A percentile compares a stretch with the other conserved stretches of the same genome.
phyloP scores from a whole-genome alignment of 768 basidiomycete genomes.

The Lactifluus piperatus region DNA sequence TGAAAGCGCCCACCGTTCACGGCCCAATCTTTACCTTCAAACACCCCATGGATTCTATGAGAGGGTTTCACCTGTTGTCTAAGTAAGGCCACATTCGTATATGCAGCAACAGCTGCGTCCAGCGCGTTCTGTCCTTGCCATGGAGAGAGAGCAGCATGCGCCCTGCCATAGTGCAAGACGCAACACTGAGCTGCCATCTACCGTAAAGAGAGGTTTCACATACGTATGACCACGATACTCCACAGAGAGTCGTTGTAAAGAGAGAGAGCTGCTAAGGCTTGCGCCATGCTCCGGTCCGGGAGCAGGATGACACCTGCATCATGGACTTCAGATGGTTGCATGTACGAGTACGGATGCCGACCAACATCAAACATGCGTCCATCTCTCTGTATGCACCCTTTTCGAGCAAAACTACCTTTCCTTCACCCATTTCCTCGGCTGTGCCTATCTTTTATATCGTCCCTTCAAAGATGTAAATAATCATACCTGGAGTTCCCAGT shows the following conservation, averaged over 20 bases:
- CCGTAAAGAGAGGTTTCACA: constrained; percentile 13
- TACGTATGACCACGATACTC: constrained; percentile 73
- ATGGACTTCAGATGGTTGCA: neutral
- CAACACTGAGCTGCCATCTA: neutral
- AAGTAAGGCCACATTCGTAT: constrained; percentile 68
- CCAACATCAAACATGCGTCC: constrained; percentile 69
- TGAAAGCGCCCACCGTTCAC: constrained; percentile 45
- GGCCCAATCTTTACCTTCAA: constrained; percentile 68
- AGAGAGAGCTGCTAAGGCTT: constrained; percentile 55
- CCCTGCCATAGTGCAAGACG: no score
- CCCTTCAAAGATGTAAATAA: neutral
- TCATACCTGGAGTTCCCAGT: constrained; percentile 67
- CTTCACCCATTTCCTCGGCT: constrained; percentile 76
- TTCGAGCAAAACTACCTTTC: constrained; percentile 63
- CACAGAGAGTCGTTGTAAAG: constrained; percentile 48
- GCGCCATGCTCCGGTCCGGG: constrained; percentile 65
- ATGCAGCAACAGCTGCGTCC: constrained; percentile 82
- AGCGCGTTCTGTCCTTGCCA: constrained; percentile 82
- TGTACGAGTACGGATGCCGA: neutral
- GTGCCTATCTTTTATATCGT: neutral
- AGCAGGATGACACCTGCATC: constrained; percentile 67
- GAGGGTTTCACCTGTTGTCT: constrained; percentile 77
- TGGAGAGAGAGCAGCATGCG: constrained; percentile 70
- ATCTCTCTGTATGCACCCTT: constrained; percentile 68
- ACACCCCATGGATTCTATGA: constrained; percentile 72